Percentiles rank a stretch among this genome's conserved stretches.
Conservation (phyloP, 2,329 filamentous ascomycete species). For the Alternaria burnsii region DNA sequence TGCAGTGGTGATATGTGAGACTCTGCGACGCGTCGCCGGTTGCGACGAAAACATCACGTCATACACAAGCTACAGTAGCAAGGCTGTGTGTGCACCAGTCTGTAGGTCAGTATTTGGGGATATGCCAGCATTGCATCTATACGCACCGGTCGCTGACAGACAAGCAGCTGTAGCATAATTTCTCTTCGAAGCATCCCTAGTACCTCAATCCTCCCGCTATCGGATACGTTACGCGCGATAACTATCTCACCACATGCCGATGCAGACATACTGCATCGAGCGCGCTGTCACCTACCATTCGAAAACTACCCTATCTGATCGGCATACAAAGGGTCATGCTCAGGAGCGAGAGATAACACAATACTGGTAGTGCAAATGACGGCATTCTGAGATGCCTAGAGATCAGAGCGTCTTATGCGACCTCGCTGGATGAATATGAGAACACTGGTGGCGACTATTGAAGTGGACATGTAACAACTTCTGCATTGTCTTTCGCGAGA, state of each 20-base stretch:
- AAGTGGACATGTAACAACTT: not conserved
- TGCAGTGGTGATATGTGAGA: not conserved
- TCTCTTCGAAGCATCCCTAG: conserved; percentile 51
- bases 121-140: conserved; percentile 38
- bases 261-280: conserved; percentile 38
- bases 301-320: not conserved
- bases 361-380: not conserved
- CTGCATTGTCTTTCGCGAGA: not conserved
- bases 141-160: not conserved
- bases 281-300: conserved; percentile 41
- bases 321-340: not conserved
- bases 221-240: conserved; percentile 37
- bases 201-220: conserved; percentile 48
- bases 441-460: not conserved
- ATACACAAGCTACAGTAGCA: conserved; percentile 37
- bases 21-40: too few species aligned
- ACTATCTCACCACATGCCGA: conserved; percentile 32
- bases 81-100: conserved; percentile 50
- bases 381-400: not conserved
- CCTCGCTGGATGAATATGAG: not conserved
- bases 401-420: not conserved
- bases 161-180: conserved; percentile 52
- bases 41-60: not conserved
- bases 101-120: conserved; percentile 53
- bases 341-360: not conserved